A percentile compares a stretch with the other conserved stretches of the same genome.
Evolutionary conservation across 345 rosid species (phyloP).

Genomic region (Brassica incana): DNA sequence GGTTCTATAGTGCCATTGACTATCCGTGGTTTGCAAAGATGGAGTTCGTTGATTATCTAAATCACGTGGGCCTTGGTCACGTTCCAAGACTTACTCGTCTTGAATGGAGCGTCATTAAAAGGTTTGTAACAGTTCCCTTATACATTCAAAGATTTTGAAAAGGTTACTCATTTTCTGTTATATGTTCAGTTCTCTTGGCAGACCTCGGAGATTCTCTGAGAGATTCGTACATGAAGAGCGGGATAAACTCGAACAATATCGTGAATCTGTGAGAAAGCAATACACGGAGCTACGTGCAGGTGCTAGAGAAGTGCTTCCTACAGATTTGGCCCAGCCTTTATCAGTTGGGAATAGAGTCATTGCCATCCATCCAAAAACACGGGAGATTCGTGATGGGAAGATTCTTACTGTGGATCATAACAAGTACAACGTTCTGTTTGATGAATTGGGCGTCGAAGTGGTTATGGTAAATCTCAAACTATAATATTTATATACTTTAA

Average conservation of each 20-base stretch:
- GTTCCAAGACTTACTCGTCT: constrained; percentile 85
- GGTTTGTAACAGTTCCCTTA: constrained; percentile 45
- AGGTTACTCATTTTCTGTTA: constrained; percentile 17
- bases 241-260: constrained; percentile 79
- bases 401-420: constrained; percentile 80
- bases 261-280: constrained; percentile 82
- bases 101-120: constrained; percentile 98
- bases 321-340: constrained; percentile 83
- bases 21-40: constrained; percentile 97
- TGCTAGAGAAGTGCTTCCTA: constrained; percentile 71
- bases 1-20: constrained; percentile 96
- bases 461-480: constrained; percentile 61
- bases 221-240: constrained; percentile 76
- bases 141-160: background rate
- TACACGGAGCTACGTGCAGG: constrained; percentile 73
- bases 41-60: constrained; percentile 87
- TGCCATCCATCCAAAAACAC: constrained; percentile 83
- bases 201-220: constrained; percentile 88
- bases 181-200: constrained; percentile 87
- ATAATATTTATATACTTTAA: background rate
- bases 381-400: constrained; percentile 85
- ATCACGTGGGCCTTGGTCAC: constrained; percentile 90
- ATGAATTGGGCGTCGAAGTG: constrained; percentile 75
- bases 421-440: constrained; percentile 76
- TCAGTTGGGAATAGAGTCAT: constrained; percentile 81